Evolutionary conservation across 768 basidiomycete genomes (phyloP), one percentile per base, ranked within the genome.

Genomic region (Hemileccinum rubropunctum): DNA sequence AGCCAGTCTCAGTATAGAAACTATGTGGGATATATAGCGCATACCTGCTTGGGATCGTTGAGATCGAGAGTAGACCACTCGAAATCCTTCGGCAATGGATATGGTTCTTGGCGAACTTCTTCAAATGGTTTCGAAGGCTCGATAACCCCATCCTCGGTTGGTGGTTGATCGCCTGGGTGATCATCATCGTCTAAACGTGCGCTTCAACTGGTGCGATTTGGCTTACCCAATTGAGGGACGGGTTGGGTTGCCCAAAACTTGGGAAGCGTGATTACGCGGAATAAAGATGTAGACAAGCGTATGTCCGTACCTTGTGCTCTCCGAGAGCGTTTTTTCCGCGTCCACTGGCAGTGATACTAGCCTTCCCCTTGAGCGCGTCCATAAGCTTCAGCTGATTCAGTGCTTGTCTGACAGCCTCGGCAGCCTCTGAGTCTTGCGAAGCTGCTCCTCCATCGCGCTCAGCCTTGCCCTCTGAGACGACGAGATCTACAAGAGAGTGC

Each of bases 241-340:
- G 97, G 97, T 68, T 99, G 97, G 6, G 95, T 98, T 30, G 76
- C 82, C 97, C 97, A 98, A 71, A 99, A 99, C 94, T 92, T 60
- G 20, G 12, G 45, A 28, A 48, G 9, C 21, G 21, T 21, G 21
- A 54, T 47, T 48, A 57, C 45, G 50, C 28, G 52, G 40, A 20
- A 42, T 45, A 33, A 58, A 44, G 34, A 43, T 34, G n/a, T 17
- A 15, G 39, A 10, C n/a, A 42, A 58, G 26, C 28, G 13, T 32
- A 9, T 18, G 23, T 35, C 65, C 75, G 47, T 57, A 91, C 94
- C 76, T 95, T 95, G 64, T 97, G 92, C 64, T 88, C 86, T 40
- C 90, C 91, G 63, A 87, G 79, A 56, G 88, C 81, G 72, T 92
- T 91, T 60, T 80, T 83, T 59, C 85, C 86, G 57, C 80, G 76